Conservation (phyloP, 805 yeast genomes). For the Pichia nakasei region DNA sequence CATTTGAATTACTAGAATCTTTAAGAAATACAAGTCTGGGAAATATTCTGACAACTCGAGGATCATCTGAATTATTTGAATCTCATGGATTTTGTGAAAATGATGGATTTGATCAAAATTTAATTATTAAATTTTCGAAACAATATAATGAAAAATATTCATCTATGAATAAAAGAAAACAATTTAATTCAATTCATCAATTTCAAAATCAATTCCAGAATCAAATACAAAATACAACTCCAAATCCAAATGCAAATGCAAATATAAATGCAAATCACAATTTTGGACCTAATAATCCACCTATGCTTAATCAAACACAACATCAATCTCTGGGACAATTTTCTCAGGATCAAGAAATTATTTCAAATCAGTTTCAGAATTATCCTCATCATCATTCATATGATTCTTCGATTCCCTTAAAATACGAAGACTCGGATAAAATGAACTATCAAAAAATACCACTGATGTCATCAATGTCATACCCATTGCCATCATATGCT, state of each 20-base stretch:
- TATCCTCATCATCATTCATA: not conserved
- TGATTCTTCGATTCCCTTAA: not conserved
- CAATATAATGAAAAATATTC: conserved; percentile 12
- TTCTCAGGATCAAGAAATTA: too few relatives aligned
- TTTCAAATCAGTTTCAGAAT: too few relatives aligned
- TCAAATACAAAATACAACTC: too few relatives aligned
- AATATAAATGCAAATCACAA: too few relatives aligned
- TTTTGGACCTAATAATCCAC: too few relatives aligned
- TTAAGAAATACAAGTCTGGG: conserved; percentile 53
- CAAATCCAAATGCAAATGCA: too few relatives aligned
- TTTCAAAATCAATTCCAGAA: not conserved
- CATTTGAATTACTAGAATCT: conserved; percentile 43
- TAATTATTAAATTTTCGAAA: conserved; percentile 11
- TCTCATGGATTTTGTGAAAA: conserved; percentile 17
- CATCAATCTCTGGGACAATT: too few relatives aligned
- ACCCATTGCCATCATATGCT: not conserved
- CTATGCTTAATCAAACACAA: not conserved
- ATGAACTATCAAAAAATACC: not conserved
- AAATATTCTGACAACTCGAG: conserved; percentile 19
- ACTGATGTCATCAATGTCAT: not conserved
- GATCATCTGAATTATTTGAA: conserved; percentile 8
- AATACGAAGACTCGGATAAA: not conserved
- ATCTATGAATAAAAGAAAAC: conserved; percentile 1
- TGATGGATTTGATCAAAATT: conserved; percentile 16
- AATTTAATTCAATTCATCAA: conserved; percentile 8